Conservation (phyloP, 2,329 filamentous ascomycete genomes). For the Exophiala lecanii-corni region DNA sequence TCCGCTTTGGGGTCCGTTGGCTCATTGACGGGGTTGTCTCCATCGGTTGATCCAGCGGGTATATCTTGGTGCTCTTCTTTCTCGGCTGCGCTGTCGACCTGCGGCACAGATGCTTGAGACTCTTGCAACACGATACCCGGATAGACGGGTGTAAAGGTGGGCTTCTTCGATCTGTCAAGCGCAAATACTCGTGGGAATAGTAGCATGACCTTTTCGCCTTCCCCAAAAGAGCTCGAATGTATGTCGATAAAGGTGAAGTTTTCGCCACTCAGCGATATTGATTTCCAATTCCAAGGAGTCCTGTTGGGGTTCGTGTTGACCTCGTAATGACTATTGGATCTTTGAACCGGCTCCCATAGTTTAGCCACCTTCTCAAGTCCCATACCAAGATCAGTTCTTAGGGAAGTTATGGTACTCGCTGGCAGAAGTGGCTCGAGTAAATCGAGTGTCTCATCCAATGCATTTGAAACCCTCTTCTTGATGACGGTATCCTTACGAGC, state of each 20-base stretch:
- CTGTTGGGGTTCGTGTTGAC: constrained; percentile 3
- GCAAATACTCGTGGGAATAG: constrained; percentile 13
- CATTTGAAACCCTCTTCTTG: constrained; percentile 1
- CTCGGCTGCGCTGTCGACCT: neutral
- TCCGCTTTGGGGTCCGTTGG: no score
- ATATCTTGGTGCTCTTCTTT: neutral
- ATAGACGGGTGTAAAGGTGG: constrained; percentile 10
- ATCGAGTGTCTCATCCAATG: constrained; percentile 2
- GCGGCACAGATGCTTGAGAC: neutral
- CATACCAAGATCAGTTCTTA: constrained; percentile 5
- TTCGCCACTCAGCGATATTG: neutral
- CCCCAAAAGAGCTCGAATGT: constrained; percentile 3
- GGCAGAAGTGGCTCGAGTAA: constrained; percentile 6
- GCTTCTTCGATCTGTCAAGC: constrained; percentile 12
- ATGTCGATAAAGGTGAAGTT: constrained; percentile 4
- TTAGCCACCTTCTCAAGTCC: constrained; percentile 1
- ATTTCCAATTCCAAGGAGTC: constrained; percentile 6
- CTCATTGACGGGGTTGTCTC: no score
- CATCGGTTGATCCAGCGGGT: neutral
- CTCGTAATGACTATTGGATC: constrained; percentile 11
- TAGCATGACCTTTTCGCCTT: constrained; percentile 6
- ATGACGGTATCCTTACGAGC: constrained; percentile 7
- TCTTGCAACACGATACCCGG: constrained; percentile 11
- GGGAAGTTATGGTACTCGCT: neutral
- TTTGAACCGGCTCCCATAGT: constrained; percentile 9